phyloP scores from a whole-genome alignment of 805 yeast genomes.

The Groenewaldozyma tartarivorans region DNA sequence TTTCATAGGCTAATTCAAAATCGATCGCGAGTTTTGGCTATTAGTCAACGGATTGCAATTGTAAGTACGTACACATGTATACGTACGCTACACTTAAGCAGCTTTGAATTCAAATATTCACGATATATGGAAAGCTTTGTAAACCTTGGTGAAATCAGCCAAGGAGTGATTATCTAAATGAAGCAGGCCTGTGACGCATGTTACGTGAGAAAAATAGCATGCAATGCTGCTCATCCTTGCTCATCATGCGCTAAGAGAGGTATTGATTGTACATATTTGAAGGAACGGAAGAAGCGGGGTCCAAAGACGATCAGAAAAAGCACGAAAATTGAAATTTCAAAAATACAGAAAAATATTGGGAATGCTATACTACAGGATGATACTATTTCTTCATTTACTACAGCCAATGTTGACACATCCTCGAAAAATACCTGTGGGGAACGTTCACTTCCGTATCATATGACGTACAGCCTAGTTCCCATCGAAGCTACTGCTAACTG shows the following conservation, averaged over 20 bases:
- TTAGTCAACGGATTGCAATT: too few species aligned
- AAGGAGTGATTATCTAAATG: not conserved
- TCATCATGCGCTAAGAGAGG: slow-evolving; percentile 7
- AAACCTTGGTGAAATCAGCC: too few species aligned
- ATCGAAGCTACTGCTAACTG: slow-evolving; percentile 1
- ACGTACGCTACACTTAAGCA: too few species aligned
- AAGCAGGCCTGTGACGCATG: slow-evolving; percentile 14
- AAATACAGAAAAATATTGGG: slow-evolving; percentile 4
- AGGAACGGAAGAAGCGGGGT: slow-evolving; percentile 10
- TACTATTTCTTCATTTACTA: not conserved
- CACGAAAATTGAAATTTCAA: slow-evolving; percentile 4
- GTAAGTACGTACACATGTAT: too few species aligned
- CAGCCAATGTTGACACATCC: not conserved
- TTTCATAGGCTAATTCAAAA: too few species aligned
- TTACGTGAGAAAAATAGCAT: slow-evolving; percentile 11
- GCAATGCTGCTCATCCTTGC: slow-evolving; percentile 9
- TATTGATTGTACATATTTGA: slow-evolving; percentile 9
- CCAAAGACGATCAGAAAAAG: slow-evolving; percentile 7
- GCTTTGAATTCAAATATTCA: too few species aligned
- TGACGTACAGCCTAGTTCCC: not conserved
- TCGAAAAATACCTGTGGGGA: not conserved
- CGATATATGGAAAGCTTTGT: too few species aligned
- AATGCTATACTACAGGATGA: not conserved
- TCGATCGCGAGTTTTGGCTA: too few species aligned
- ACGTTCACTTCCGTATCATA: not conserved